Evolutionary conservation across 1,284 basidiomycete species (phyloP).

Genomic region (Cryptococcus sp.): DNA sequence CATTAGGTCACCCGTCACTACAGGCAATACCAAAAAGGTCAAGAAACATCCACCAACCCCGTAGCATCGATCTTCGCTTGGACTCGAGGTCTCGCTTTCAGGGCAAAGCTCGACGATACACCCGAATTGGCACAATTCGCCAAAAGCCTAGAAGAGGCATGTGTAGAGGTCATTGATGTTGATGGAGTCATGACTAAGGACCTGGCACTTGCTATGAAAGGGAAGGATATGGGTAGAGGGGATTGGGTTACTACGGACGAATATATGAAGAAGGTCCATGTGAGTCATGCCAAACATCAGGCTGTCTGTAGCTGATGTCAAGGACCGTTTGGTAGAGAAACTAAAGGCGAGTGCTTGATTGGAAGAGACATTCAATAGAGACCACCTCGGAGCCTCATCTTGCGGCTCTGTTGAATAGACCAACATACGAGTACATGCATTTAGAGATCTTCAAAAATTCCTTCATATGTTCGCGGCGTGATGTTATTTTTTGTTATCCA

Average conservation of each 20-base stretch:
- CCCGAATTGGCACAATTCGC: constrained; percentile 72
- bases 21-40: constrained; percentile 92
- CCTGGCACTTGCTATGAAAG: constrained; percentile 90
- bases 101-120: constrained; percentile 88
- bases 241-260: constrained; percentile 90
- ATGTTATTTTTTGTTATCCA: no score
- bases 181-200: constrained; percentile 96
- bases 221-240: constrained; percentile 81
- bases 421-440: no score
- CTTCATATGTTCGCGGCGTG: no score
- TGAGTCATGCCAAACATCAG: constrained; percentile 9
- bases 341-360: constrained; percentile 21
- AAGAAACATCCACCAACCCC: constrained; percentile 95
- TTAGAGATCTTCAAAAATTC: no score
- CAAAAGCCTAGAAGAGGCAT: constrained; percentile 74
- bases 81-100: constrained; percentile 90
- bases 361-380: neutral
- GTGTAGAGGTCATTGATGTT: constrained; percentile 85
- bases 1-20: constrained; percentile 84
- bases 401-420: no score
- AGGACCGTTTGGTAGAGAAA: constrained; percentile 32
- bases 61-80: constrained; percentile 98
- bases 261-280: constrained; percentile 78
- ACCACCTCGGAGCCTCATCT: no score
- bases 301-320: no score